These are phyloP conservation scores for Drechslerella coelobrocha DNA, from an alignment of 2,329 filamentous ascomycete genomes.

Conservation along the genomic window DNA sequence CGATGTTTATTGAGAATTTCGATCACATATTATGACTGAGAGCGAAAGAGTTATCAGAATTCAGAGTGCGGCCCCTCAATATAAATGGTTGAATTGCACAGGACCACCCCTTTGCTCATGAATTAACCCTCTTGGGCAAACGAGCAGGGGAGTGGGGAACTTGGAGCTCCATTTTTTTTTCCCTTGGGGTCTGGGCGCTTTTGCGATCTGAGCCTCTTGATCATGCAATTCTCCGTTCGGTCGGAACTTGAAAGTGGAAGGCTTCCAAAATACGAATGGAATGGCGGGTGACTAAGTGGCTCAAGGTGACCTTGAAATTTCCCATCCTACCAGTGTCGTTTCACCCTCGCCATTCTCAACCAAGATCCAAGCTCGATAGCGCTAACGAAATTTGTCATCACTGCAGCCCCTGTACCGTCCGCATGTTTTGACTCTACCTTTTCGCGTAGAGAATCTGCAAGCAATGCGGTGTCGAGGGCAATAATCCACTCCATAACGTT, in stretches of 20 bases:
- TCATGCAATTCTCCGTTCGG: neutral
- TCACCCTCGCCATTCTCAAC: neutral
- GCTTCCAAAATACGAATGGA: neutral
- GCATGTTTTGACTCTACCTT: neutral
- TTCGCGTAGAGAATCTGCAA: neutral
- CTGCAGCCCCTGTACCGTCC: neutral
- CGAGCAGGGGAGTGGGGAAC: constrained; percentile 1
- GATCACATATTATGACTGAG: no score
- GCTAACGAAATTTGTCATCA: constrained; percentile 1
- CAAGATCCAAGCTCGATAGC: neutral
- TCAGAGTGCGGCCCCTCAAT: no score
- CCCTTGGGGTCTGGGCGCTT: neutral
- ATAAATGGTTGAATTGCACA: neutral
- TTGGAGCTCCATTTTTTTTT: neutral
- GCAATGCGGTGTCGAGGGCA: neutral
- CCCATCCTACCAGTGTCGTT: neutral
- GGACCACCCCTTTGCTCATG: constrained; percentile 24
- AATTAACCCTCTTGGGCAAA: constrained; percentile 33
- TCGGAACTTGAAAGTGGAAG: neutral
- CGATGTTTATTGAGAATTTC: no score
- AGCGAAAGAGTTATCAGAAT: no score
- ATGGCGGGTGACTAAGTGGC: neutral
- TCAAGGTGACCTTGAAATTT: neutral
- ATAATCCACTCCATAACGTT: constrained; percentile 2
- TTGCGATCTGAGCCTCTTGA: neutral